Evolutionary conservation across 345 rosid genomes (phyloP), one percentile per base, ranked within the genome.

Genomic region (Brassica incana): DNA sequence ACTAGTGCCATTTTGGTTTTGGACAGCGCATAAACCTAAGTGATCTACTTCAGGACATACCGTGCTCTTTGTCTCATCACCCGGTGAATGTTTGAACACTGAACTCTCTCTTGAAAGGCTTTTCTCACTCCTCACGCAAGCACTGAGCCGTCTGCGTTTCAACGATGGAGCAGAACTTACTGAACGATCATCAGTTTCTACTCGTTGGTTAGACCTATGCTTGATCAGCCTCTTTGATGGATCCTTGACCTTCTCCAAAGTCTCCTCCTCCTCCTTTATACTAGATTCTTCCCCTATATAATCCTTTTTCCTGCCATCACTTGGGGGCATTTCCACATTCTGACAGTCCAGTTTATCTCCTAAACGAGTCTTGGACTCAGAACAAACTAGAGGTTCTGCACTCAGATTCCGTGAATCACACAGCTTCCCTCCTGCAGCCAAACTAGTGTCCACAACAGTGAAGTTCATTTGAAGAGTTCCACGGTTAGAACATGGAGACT

Each of bases 391-490:
- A 75, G 76, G 62, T 27, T 85, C 86, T 45, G 78, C 70, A 3
- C 86, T 83, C 36, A 82, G 71, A 75, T 67, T 73, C 80, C 84
- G 87, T 74, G 82, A 75, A 77, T 76, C 86, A 45, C 85, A 82
- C 78, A 86, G 66, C 81, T 85, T 85, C 67, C 85, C 86, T 67
- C 79, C 89, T 52, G 77, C 77, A 40, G 29, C 69, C 76, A 82
- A 82, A 80, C 94, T 84, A 80, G 92, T 82, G 78, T 89, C 97
- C 16, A 89, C 88, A 79, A 90, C 81, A 20, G 86, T 83, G 83
- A 91, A 87, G 74, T 85, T 86, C 89, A 84, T 80, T 63, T 48
- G 66, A 54, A 67, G 60, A 32, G 35, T 40, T 65, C 81, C 81
- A 75, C 76, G 68, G 72, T 35, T 84, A 66, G 90, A 83, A 79